Conservation (phyloP, 2,329 filamentous ascomycete genomes). For the Alternaria ventricosa region DNA sequence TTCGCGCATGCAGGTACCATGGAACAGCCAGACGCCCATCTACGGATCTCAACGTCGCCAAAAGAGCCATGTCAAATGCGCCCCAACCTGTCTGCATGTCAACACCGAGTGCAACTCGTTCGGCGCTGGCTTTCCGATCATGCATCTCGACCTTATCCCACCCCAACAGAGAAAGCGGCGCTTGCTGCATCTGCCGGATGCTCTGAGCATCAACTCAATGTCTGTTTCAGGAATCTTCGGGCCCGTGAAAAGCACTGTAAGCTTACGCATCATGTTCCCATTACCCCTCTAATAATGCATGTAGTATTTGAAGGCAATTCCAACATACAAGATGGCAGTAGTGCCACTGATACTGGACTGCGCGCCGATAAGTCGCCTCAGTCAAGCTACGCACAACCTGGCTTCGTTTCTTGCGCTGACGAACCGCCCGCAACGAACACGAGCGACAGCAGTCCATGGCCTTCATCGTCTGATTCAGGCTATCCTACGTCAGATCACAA, state of each 20-base stretch:
- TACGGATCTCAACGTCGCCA: no score
- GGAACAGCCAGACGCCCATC: no score
- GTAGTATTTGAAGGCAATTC: neutral
- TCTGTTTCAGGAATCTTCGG: conserved; percentile 13
- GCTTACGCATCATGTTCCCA: neutral
- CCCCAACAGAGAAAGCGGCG: neutral
- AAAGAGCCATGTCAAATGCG: no score
- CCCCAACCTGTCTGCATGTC: no score
- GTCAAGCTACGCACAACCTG: neutral
- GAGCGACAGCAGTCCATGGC: neutral
- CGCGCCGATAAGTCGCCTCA: no score
- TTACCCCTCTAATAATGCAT: neutral
- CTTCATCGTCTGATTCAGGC: neutral
- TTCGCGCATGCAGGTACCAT: no score
- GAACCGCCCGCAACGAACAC: neutral
- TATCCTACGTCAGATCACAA: neutral
- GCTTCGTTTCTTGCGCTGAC: rapidly evolving
- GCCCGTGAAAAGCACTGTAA: conserved; percentile 7
- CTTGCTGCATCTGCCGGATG: conserved; percentile 2
- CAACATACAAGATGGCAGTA: no score
- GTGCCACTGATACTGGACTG: no score
- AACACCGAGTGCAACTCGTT: no score
- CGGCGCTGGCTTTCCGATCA: conserved; percentile 1
- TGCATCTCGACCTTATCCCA: conserved; percentile 8
- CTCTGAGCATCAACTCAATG: conserved; percentile 2